phyloP scores from a whole-genome alignment of 2,329 filamentous ascomycete genomes.

The Bipolaris victoriae region DNA sequence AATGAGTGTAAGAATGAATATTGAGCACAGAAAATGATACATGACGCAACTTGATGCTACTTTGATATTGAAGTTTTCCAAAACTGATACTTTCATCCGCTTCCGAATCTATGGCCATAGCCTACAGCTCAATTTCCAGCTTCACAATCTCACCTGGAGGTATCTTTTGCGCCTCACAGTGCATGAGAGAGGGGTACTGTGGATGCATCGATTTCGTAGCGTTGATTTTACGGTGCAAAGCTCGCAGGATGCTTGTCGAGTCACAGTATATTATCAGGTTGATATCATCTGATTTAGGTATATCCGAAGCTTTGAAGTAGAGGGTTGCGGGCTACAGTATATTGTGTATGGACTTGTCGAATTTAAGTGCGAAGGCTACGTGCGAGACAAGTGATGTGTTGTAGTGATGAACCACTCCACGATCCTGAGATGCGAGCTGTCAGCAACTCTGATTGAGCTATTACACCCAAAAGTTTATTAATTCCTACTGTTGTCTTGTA shows the following conservation, averaged over 20 bases:
- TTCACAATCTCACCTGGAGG: slow-evolving; percentile 32
- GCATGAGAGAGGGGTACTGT: slow-evolving; percentile 44
- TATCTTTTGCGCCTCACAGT: slow-evolving; percentile 52
- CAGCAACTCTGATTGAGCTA: slow-evolving; percentile 45
- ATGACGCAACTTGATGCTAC: background rate
- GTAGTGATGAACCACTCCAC: slow-evolving; percentile 53
- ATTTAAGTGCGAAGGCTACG: too few relatives aligned
- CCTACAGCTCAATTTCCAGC: slow-evolving; percentile 31
- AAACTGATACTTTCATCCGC: slow-evolving; percentile 21
- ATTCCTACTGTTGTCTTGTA: background rate
- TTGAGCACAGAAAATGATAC: background rate
- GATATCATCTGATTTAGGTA: slow-evolving; percentile 13
- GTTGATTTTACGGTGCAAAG: slow-evolving; percentile 18
- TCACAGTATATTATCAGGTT: slow-evolving; percentile 16
- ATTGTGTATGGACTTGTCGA: slow-evolving; percentile 45
- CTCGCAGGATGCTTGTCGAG: slow-evolving; percentile 22
- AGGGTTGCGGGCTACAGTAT: slow-evolving; percentile 42
- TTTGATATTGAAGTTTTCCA: background rate
- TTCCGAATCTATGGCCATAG: slow-evolving; percentile 54
- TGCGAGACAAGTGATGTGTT: background rate
- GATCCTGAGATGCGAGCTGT: slow-evolving; percentile 53
- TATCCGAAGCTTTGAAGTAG: slow-evolving; percentile 9
- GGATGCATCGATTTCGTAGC: slow-evolving; percentile 21
- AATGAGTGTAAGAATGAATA: background rate
- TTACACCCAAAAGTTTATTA: slow-evolving; percentile 29